phyloP scores from a whole-genome alignment of 768 basidiomycete genomes.

The Collybiopsis luxurians region DNA sequence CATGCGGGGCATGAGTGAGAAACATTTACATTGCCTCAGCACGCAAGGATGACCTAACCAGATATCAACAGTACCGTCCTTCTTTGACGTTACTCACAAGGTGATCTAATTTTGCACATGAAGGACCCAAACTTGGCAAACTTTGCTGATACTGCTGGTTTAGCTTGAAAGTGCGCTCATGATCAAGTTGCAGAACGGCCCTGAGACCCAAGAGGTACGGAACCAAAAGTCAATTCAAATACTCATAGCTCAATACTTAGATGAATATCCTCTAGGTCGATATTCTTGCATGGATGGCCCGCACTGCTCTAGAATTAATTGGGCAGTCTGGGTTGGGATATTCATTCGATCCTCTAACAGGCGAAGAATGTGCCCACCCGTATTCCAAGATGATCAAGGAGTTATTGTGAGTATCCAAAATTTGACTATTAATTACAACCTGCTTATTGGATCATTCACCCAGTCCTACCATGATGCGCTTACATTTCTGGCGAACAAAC shows the following conservation, averaged over 20 bases:
- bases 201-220: background rate
- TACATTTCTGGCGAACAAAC: constrained; percentile 5
- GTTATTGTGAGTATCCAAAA: background rate
- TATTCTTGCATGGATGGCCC: constrained; percentile 6
- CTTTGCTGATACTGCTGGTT: too few relatives aligned
- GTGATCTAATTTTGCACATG: background rate
- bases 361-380: background rate
- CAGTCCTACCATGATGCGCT: background rate
- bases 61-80: background rate
- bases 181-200: background rate
- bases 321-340: constrained; percentile 6
- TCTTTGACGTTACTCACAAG: constrained; percentile 2
- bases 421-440: background rate
- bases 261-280: too few relatives aligned
- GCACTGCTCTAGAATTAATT: constrained; percentile 4
- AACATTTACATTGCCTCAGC: background rate
- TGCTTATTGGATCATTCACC: background rate
- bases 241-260: too few relatives aligned
- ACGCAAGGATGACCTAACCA: background rate
- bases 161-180: background rate
- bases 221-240: constrained; percentile 20
- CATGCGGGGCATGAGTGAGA: constrained; percentile 22
- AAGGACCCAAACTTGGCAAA: too few relatives aligned
- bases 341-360: constrained; percentile 3
- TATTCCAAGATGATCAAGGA: background rate